Conservation (phyloP, 306 rosid genomes). For the Lagenaria siceraria region DNA sequence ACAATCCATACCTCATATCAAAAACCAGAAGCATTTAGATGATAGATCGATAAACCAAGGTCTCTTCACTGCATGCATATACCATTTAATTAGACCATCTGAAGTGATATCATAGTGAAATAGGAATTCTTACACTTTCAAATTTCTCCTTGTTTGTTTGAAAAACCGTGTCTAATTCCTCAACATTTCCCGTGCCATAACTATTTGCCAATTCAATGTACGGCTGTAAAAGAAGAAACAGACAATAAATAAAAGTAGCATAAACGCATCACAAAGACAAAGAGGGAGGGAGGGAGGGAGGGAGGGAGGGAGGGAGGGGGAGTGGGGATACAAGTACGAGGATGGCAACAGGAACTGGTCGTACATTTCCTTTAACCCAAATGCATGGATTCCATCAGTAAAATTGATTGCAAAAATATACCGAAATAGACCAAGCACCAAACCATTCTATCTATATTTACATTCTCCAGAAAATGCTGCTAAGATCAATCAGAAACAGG, state of each 20-base stretch:
- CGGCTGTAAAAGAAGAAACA: constrained; percentile 30
- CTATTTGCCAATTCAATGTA: constrained; percentile 52
- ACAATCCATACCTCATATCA: neutral
- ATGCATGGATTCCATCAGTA: neutral
- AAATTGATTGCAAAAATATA: neutral
- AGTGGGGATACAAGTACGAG: neutral
- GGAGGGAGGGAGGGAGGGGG: neutral
- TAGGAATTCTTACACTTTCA: constrained; percentile 37
- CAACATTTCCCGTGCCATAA: constrained; percentile 37
- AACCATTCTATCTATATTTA: neutral
- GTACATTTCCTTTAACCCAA: neutral
- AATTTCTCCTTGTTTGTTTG: constrained; percentile 38
- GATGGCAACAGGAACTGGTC: neutral
- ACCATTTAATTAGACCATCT: neutral
- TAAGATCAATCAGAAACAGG: neutral
- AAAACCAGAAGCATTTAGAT: neutral
- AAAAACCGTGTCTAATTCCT: constrained; percentile 30
- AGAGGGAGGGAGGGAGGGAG: neutral
- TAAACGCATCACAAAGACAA: neutral
- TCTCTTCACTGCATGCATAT: neutral
- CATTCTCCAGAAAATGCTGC: neutral
- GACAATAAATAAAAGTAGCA: neutral
- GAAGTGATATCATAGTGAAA: neutral
- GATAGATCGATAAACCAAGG: neutral
- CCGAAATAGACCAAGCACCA: neutral